These are phyloP conservation scores for Gonapodya prolifera DNA, from an alignment of 192 early-diverging fungal species.

Conservation along the genomic window DNA sequence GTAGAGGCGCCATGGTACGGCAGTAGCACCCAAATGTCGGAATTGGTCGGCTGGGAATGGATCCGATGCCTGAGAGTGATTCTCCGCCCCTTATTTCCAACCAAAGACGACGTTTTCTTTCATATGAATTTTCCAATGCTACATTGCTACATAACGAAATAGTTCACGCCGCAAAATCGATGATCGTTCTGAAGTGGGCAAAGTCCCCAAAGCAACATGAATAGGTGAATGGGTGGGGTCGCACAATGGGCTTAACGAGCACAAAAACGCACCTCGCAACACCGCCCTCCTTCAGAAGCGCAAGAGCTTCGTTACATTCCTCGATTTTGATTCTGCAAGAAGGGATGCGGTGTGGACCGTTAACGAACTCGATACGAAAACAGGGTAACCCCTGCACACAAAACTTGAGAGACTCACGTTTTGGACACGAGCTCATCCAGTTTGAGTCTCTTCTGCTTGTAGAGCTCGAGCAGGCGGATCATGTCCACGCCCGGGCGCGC, in stretches of 20 bases:
- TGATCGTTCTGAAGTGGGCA: background rate
- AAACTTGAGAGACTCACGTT: no score
- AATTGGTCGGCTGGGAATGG: no score
- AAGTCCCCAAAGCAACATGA: background rate
- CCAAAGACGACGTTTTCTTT: no score
- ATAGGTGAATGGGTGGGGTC: background rate
- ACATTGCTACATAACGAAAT: no score
- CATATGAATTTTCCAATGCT: no score
- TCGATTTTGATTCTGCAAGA: background rate
- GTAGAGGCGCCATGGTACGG: background rate
- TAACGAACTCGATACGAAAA: background rate
- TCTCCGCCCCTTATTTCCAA: no score
- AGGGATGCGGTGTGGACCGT: background rate
- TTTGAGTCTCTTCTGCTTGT: conserved; percentile 5
- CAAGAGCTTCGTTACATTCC: background rate
- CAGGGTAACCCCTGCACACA: background rate
- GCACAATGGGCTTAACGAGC: background rate
- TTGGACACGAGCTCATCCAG: conserved; percentile 4
- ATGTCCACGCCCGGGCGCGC: background rate
- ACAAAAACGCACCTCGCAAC: background rate
- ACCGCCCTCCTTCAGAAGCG: background rate
- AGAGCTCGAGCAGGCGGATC: background rate
- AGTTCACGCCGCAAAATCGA: background rate
- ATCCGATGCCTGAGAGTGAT: no score
- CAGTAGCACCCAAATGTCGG: no score